Conservation (phyloP, 2,329 filamentous ascomycete species). For the Nemania sp. region DNA sequence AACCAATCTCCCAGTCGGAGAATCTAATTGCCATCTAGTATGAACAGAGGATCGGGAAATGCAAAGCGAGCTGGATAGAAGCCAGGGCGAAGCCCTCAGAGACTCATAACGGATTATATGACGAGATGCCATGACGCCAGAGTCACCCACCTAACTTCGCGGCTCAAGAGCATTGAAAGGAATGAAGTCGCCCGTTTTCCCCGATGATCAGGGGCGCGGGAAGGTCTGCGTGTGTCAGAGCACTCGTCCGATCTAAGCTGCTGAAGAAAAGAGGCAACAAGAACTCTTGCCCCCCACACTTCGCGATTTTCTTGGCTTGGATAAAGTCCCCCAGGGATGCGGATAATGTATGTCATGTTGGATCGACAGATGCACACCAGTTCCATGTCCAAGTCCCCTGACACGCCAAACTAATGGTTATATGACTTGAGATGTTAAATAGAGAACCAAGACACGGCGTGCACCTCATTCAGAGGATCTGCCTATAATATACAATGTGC, state of each 20-base stretch:
- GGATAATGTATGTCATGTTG: constrained; percentile 35
- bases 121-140: not conserved
- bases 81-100: constrained; percentile 7
- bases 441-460: no score
- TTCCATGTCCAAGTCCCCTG: not conserved
- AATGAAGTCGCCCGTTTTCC: constrained; percentile 9
- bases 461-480: no score
- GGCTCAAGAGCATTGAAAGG: constrained; percentile 7
- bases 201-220: constrained; percentile 33
- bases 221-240: constrained; percentile 16
- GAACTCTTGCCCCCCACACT: not conserved
- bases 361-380: constrained; percentile 31
- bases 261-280: constrained; percentile 6
- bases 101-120: constrained; percentile 22
- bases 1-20: not conserved
- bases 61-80: constrained; percentile 8
- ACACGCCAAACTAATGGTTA: not conserved
- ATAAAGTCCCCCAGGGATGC: constrained; percentile 26
- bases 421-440: no score
- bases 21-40: constrained; percentile 10
- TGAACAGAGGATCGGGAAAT: not conserved
- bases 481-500: no score
- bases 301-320: constrained; percentile 10
- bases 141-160: constrained; percentile 6
- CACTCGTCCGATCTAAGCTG: not conserved